These are phyloP conservation scores for Aegilops bicornis DNA, from an alignment of 176 grass and related monocot genomes.

Conservation along the genomic window DNA sequence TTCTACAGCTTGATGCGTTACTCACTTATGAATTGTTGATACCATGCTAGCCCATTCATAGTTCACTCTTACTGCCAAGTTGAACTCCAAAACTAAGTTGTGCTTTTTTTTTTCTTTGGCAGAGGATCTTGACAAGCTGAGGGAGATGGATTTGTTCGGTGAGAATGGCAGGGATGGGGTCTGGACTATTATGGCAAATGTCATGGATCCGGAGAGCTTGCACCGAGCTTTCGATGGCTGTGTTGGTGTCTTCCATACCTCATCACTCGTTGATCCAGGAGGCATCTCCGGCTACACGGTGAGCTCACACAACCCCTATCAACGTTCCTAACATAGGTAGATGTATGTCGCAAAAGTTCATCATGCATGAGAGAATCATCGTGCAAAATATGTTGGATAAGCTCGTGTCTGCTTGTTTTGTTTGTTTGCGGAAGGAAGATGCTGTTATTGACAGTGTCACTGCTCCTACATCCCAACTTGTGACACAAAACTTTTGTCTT, in stretches of 20 bases:
- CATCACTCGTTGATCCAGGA: conserved; percentile 88
- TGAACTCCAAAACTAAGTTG: neutral
- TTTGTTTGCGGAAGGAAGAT: neutral
- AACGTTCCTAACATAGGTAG: neutral
- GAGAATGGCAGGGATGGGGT: conserved; percentile 87
- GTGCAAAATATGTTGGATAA: neutral
- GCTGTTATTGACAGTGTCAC: neutral
- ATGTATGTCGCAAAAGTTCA: neutral
- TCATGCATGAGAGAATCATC: neutral
- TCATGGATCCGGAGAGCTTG: conserved; percentile 80
- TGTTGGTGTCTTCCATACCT: conserved; percentile 90
- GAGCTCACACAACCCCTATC: conserved; percentile 12
- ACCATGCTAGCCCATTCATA: neutral
- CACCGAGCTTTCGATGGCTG: conserved; percentile 78
- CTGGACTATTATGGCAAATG: conserved; percentile 91
- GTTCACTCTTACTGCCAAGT: neutral
- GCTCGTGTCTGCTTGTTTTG: conserved; percentile 2
- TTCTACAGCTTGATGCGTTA: neutral
- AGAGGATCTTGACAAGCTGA: conserved; percentile 97
- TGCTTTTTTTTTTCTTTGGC: neutral
- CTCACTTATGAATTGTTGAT: neutral
- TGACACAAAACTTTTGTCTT: neutral
- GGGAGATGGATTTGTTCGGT: conserved; percentile 88
- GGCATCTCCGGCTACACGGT: conserved; percentile 91
- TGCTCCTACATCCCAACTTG: neutral